These are phyloP conservation scores for Schoenoplectus tabernaemontani DNA, from an alignment of 202 grass and related monocot species.

Conservation along the genomic window DNA sequence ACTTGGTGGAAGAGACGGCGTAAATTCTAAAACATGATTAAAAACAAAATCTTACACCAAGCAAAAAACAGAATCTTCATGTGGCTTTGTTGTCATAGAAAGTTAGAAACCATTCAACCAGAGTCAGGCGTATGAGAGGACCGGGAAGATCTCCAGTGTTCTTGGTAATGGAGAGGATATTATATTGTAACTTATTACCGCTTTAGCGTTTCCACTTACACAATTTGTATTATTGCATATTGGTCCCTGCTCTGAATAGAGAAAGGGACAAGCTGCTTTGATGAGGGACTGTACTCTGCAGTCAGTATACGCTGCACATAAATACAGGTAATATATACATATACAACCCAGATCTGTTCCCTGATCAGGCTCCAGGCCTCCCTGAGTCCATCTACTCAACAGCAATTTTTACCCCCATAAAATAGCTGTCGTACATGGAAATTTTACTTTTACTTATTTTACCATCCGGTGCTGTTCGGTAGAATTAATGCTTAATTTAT, in stretches of 20 bases:
- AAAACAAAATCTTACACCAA: too few relatives aligned
- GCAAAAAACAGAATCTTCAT: too few relatives aligned
- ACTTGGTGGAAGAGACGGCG: too few relatives aligned
- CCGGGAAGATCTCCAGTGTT: not conserved
- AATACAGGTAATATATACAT: not conserved
- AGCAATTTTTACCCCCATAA: slow-evolving; percentile 7
- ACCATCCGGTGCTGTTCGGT: not conserved
- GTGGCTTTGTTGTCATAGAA: too few relatives aligned
- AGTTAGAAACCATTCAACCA: too few relatives aligned
- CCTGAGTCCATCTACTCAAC: not conserved
- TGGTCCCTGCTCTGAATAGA: not conserved
- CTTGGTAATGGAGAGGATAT: not conserved
- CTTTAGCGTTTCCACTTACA: not conserved
- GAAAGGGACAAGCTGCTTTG: slow-evolving; percentile 1
- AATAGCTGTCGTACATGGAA: not conserved
- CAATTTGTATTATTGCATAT: slow-evolving; percentile 1
- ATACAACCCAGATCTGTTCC: slow-evolving; percentile 12
- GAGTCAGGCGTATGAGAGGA: too few relatives aligned
- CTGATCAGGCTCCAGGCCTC: not conserved
- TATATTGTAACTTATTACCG: not conserved
- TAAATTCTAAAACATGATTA: too few relatives aligned
- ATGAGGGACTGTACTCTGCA: not conserved
- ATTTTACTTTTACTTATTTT: not conserved
- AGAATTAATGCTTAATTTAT: not conserved
- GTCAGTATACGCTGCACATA: not conserved